Conservation (phyloP, 306 rosid species). For the Glycine tomentella region DNA sequence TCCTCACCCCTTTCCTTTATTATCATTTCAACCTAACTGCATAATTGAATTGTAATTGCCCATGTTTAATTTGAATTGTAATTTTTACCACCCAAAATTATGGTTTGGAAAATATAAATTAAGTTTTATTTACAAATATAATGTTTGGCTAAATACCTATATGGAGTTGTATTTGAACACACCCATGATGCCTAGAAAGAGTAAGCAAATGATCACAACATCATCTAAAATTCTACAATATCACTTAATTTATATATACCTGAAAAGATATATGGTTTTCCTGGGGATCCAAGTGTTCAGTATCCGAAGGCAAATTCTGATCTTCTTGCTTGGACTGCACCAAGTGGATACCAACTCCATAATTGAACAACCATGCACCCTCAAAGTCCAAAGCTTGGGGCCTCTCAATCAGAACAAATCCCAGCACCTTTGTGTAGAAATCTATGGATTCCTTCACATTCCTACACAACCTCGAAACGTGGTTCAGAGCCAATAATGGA, state of each 20-base stretch:
- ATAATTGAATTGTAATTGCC: too few relatives aligned
- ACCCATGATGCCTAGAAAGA: too few relatives aligned
- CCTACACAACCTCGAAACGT: slow-evolving; percentile 71
- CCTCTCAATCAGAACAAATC: slow-evolving; percentile 66
- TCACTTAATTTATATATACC: slow-evolving; percentile 40
- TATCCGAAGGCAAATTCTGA: slow-evolving; percentile 39
- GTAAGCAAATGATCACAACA: too few relatives aligned
- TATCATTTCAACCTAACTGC: too few relatives aligned
- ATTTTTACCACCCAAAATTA: too few relatives aligned
- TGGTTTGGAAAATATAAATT: too few relatives aligned
- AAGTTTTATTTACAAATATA: too few relatives aligned
- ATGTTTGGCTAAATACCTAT: too few relatives aligned
- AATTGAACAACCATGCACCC: slow-evolving; percentile 80
- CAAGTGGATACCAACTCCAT: slow-evolving; percentile 79
- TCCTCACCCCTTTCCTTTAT: too few relatives aligned
- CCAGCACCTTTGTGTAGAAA: slow-evolving; percentile 69
- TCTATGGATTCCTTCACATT: slow-evolving; percentile 65
- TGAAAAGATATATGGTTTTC: slow-evolving; percentile 78
- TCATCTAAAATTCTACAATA: too few relatives aligned
- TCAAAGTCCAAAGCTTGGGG: slow-evolving; percentile 67
- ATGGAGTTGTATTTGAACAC: too few relatives aligned
- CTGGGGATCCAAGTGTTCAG: slow-evolving; percentile 62
- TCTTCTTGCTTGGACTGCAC: slow-evolving; percentile 58
- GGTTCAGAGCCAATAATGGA: slow-evolving; percentile 75
- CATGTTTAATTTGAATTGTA: too few relatives aligned